Conservation (phyloP, 352 stramenopile species). For the Thraustotheca clavata region DNA sequence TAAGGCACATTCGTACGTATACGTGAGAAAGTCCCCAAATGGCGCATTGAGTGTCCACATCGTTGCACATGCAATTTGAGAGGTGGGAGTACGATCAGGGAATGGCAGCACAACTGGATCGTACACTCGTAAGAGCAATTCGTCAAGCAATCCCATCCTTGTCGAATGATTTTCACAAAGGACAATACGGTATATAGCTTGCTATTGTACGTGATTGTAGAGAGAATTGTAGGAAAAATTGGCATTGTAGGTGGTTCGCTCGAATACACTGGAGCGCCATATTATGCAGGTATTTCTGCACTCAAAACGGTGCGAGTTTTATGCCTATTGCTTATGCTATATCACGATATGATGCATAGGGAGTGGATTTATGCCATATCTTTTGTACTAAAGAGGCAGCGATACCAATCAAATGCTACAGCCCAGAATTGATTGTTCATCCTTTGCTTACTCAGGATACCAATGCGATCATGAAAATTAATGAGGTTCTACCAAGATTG, state of each 20-base stretch:
- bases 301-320: slow-evolving; percentile 79
- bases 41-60: no score
- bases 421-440: slow-evolving; percentile 94
- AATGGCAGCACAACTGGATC: no score
- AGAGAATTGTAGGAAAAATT: slow-evolving; percentile 51
- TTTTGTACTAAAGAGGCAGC: slow-evolving; percentile 92
- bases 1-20: no score
- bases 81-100: no score
- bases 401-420: slow-evolving; percentile 97
- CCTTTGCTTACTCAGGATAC: slow-evolving; percentile 59
- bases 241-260: slow-evolving; percentile 93
- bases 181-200: slow-evolving; percentile 46
- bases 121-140: background rate
- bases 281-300: slow-evolving; percentile 91
- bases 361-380: slow-evolving; percentile 92
- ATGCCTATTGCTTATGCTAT: background rate
- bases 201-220: background rate
- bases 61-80: background rate
- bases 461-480: slow-evolving; percentile 28
- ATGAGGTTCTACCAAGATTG: slow-evolving; percentile 49
- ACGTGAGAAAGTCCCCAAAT: no score
- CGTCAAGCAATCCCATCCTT: slow-evolving; percentile 42
- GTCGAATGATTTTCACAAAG: slow-evolving; percentile 54
- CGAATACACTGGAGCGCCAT: slow-evolving; percentile 96
- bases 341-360: slow-evolving; percentile 26